phyloP scores from a whole-genome alignment of 768 basidiomycete genomes.

The Hysterangium stoloniferum region DNA sequence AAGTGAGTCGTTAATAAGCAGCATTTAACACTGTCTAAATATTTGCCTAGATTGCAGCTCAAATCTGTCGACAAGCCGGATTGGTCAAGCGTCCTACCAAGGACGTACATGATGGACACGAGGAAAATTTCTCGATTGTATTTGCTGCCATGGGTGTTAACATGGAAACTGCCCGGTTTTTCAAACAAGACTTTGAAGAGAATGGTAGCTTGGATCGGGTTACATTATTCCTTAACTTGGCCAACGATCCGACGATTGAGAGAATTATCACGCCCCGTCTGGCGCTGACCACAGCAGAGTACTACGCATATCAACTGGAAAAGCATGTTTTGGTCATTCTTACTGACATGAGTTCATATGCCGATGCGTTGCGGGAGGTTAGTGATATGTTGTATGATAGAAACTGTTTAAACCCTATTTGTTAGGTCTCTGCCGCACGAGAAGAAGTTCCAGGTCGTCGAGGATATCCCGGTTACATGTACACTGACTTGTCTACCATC shows the following conservation, averaged over 20 bases:
- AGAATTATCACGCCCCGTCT: constrained; percentile 99
- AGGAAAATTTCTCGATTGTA: constrained; percentile 99
- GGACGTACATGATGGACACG: constrained; percentile 96
- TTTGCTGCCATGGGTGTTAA: constrained; percentile 99
- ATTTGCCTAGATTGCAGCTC: constrained; percentile 80
- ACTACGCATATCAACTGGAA: constrained; percentile 98
- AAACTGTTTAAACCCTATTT: constrained; percentile 14
- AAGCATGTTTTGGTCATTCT: constrained; percentile 99
- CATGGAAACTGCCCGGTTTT: constrained; percentile 99
- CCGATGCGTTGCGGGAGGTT: constrained; percentile 91
- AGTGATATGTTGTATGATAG: constrained; percentile 25
- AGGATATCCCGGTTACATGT: constrained; percentile 98
- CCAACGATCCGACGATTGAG: constrained; percentile 99
- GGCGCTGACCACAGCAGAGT: constrained; percentile 96
- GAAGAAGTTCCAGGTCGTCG: constrained; percentile 99
- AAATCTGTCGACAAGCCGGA: constrained; percentile 99
- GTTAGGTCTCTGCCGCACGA: constrained; percentile 90
- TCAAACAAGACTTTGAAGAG: constrained; percentile 99
- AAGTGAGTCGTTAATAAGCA: constrained; percentile 43
- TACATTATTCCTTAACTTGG: constrained; percentile 96
- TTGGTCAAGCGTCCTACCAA: constrained; percentile 95
- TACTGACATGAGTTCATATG: constrained; percentile 99
- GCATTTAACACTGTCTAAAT: constrained; percentile 8
- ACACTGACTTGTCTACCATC: constrained; percentile 98
- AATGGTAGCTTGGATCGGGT: constrained; percentile 96